Percentiles rank a stretch among this genome's conserved stretches.
These are phyloP conservation scores for Ophiostoma piceae DNA, from an alignment of 2,329 filamentous ascomycete genomes.

Conservation along the genomic window DNA sequence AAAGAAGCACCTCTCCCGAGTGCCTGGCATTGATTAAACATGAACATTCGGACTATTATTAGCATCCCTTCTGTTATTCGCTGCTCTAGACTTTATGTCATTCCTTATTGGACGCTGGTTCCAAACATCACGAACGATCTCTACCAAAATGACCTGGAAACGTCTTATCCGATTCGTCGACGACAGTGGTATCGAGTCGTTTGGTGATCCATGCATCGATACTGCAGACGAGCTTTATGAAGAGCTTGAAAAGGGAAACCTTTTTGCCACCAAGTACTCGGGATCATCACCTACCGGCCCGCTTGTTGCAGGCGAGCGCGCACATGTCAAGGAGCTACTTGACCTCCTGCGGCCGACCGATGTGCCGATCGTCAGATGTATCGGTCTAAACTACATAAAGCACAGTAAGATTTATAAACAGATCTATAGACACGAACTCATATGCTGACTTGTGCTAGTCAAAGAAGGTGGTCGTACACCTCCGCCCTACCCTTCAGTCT, in stretches of 20 bases:
- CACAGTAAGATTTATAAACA: slow-evolving; percentile 36
- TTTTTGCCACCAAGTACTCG: not conserved
- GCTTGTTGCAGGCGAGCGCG: slow-evolving; percentile 1
- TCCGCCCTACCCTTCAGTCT: slow-evolving; percentile 46
- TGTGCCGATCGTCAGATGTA: slow-evolving; percentile 53
- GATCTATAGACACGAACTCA: too few species aligned
- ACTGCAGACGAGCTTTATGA: slow-evolving; percentile 3
- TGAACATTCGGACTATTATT: not conserved
- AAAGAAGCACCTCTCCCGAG: not conserved
- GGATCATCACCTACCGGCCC: not conserved
- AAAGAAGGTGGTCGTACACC: slow-evolving; percentile 47
- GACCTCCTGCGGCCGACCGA: slow-evolving; percentile 47
- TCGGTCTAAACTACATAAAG: slow-evolving; percentile 56
- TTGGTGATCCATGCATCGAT: slow-evolving; percentile 11
- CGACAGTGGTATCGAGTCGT: slow-evolving; percentile 7
- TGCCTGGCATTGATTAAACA: not conserved
- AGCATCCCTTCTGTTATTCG: not conserved
- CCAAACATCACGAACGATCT: not conserved
- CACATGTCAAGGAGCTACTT: slow-evolving; percentile 38
- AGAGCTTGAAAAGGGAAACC: not conserved
- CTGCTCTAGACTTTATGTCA: not conserved
- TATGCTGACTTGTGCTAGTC: slow-evolving; percentile 29
- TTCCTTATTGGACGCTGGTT: not conserved
- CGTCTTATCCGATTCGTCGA: slow-evolving; percentile 18
- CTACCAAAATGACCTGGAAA: slow-evolving; percentile 12